These are phyloP conservation scores for Aspergillus ibericus DNA, from an alignment of 2,329 filamentous ascomycete genomes.

Conservation along the genomic window DNA sequence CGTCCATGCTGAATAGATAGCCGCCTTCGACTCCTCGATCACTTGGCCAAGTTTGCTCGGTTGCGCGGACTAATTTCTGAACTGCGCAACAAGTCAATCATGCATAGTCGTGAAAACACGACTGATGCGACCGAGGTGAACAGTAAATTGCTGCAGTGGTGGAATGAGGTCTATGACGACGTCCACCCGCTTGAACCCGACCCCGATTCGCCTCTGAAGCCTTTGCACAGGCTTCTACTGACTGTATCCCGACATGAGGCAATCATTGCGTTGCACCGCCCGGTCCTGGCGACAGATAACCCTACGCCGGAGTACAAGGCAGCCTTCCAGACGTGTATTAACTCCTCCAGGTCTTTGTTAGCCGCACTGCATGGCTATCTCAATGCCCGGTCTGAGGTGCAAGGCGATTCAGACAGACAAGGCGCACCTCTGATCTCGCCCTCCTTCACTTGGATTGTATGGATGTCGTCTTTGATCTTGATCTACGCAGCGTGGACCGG, in stretches of 20 bases:
- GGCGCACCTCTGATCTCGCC: conserved; percentile 48
- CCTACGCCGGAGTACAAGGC: conserved; percentile 44
- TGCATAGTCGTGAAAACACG: conserved; percentile 45
- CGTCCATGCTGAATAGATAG: conserved; percentile 4
- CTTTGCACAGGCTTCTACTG: conserved; percentile 46
- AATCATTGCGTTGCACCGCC: conserved; percentile 53
- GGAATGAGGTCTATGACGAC: conserved; percentile 55
- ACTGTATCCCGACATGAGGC: conserved; percentile 52
- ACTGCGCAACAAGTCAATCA: conserved; percentile 54
- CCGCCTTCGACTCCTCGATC: conserved; percentile 40
- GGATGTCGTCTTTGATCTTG: conserved; percentile 56
- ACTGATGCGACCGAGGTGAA: conserved; percentile 49
- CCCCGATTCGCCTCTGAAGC: conserved; percentile 18
- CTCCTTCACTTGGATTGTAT: conserved; percentile 55
- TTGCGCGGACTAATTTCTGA: conserved; percentile 55
- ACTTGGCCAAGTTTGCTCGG: conserved; percentile 50
- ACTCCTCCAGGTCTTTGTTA: conserved; percentile 51
- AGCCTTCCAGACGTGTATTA: conserved; percentile 54
- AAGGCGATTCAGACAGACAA: neutral
- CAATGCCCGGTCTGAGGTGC: conserved; percentile 1
- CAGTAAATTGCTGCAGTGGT: conserved; percentile 54
- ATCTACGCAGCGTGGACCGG: conserved; percentile 52
- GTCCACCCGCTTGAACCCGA: conserved; percentile 40
- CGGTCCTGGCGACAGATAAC: conserved; percentile 49
- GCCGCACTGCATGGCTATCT: conserved; percentile 39